Evolutionary conservation across 108 stramenopile genomes (phyloP), one percentile per base, ranked within the genome.

Genomic region (Stephanodiscus triporus): DNA sequence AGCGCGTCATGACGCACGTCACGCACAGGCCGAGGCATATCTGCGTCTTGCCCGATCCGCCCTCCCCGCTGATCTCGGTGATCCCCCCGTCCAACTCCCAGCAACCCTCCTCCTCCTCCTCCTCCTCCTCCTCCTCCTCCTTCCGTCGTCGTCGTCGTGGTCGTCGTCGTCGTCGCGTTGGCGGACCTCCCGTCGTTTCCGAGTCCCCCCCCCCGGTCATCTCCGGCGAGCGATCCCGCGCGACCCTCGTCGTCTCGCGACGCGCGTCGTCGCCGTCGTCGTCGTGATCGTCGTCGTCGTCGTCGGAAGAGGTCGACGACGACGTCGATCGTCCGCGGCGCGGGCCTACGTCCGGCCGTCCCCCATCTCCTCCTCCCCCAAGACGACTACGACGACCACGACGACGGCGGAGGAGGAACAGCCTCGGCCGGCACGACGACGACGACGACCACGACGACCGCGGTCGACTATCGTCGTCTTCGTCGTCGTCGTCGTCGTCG

Each of bases 21-120:
- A 84, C 80, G 61, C 84, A 85, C 3, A 90, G 42, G 19, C 83
- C 72, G 16, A 89, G 58, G 32, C 85, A 86, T 7, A 88, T 47
- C 72, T 92, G 91, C 19, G 91, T 90, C 65, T 92, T 92, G 11
- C 91, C 91, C 27, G 78, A 78, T 55, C 91, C 91, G 16, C 85
- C 91, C 27, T 85, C 85, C 13, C 91, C 91, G 0, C 86, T 79
- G 19, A 92, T 20, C 45, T 89, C 87, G 14, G 82, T 92, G 55
- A 86, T 81, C 17, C 74, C 80, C n/a, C 27, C 43, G 7, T 65
- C 80, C 7, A 91, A 50, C 36, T 68, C 54, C 50, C 83, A 76
- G 23, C 68, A 19, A 2, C 77, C 72, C 34, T 77, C 64, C 43
- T 40, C 62, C 36, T 40, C 40, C n/a, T n/a, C 36, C 6, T 6